phyloP scores from a whole-genome alignment of 495 filamentous ascomycete species.

The Tuber indicum region DNA sequence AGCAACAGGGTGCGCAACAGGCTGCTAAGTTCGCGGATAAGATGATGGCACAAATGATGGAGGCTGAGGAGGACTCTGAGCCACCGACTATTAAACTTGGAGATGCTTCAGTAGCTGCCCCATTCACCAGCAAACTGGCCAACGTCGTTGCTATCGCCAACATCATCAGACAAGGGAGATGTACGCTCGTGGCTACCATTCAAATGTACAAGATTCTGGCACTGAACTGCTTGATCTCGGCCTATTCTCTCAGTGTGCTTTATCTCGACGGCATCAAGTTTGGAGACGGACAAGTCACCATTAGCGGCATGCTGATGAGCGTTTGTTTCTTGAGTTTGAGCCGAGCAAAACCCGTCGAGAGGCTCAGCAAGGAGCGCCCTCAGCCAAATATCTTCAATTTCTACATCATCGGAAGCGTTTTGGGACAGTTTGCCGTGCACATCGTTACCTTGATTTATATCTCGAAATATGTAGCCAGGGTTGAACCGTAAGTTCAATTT shows the following conservation, averaged over 20 bases:
- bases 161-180: slow-evolving; percentile 95
- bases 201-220: slow-evolving; percentile 99
- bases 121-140: slow-evolving; percentile 94
- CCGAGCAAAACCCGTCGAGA: slow-evolving; percentile 88
- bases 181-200: slow-evolving; percentile 94
- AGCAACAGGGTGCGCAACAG: slow-evolving; percentile 58
- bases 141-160: slow-evolving; percentile 97
- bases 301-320: slow-evolving; percentile 99
- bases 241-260: slow-evolving; percentile 92
- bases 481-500: slow-evolving; percentile 63
- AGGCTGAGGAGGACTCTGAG: slow-evolving; percentile 80
- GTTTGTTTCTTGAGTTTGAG: slow-evolving; percentile 98
- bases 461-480: slow-evolving; percentile 72
- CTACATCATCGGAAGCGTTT: slow-evolving; percentile 96
- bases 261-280: slow-evolving; percentile 99
- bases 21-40: slow-evolving; percentile 79
- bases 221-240: slow-evolving; percentile 95
- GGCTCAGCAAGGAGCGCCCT: slow-evolving; percentile 90
- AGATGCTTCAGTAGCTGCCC: slow-evolving; percentile 92
- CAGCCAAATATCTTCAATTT: slow-evolving; percentile 99
- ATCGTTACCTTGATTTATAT: slow-evolving; percentile 92
- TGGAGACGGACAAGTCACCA: slow-evolving; percentile 95
- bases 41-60: slow-evolving; percentile 82
- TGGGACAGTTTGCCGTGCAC: slow-evolving; percentile 96
- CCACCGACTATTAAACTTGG: slow-evolving; percentile 95